These are phyloP conservation scores for Fomitopsis palustris DNA, from an alignment of 1,284 basidiomycete species.

Conservation along the genomic window DNA sequence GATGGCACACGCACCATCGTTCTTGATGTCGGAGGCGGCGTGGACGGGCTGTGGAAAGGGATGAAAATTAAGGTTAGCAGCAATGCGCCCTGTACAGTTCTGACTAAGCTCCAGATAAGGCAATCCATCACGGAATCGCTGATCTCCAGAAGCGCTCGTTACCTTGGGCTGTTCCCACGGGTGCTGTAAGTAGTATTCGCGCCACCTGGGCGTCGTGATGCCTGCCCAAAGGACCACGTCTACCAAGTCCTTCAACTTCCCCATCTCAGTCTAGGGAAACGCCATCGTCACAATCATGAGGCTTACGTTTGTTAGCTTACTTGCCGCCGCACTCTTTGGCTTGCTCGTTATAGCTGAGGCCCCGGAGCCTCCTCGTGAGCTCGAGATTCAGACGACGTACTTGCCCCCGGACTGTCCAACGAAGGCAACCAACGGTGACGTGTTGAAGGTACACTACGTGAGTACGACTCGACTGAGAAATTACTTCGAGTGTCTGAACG, in stretches of 20 bases:
- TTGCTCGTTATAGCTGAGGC: slow-evolving; percentile 33
- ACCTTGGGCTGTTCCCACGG: slow-evolving; percentile 14
- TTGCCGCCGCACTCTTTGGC: slow-evolving; percentile 38
- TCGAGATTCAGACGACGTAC: slow-evolving; percentile 59
- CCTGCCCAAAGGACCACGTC: background rate
- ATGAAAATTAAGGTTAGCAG: slow-evolving; percentile 33
- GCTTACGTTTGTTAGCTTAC: slow-evolving; percentile 17
- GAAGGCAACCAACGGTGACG: slow-evolving; percentile 63
- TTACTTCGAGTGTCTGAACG: background rate
- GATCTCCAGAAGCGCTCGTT: background rate
- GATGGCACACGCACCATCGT: slow-evolving; percentile 27
- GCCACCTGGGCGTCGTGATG: background rate
- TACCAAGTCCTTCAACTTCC: background rate
- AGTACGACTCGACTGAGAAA: slow-evolving; percentile 26
- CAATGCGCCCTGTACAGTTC: slow-evolving; percentile 32
- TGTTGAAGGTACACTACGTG: slow-evolving; percentile 77
- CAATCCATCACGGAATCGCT: background rate
- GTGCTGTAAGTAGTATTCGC: slow-evolving; percentile 4
- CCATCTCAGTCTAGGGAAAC: background rate
- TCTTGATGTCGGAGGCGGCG: slow-evolving; percentile 28
- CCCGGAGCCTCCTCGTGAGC: slow-evolving; percentile 46
- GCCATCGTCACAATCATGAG: slow-evolving; percentile 10
- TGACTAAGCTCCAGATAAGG: slow-evolving; percentile 29
- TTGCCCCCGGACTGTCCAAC: slow-evolving; percentile 55
- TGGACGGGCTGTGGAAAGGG: slow-evolving; percentile 24